A percentile compares a stretch with the other conserved stretches of the same genome.
These are phyloP conservation scores for Trametes elegans DNA, from an alignment of 768 basidiomycete genomes.

Conservation along the genomic window DNA sequence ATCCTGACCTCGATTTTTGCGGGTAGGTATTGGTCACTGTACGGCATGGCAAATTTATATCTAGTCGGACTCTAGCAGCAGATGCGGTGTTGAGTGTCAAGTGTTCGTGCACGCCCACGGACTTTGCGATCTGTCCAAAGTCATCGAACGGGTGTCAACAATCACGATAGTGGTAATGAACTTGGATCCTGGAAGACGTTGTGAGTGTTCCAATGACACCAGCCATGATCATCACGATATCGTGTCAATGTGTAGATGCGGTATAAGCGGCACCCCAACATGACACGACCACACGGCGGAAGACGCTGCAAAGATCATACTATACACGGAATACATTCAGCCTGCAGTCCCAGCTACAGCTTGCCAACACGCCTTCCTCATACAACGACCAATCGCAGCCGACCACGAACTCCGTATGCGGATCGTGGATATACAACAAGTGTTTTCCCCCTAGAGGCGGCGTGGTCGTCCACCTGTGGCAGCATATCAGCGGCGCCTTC, in stretches of 20 bases:
- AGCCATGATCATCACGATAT: too few relatives aligned
- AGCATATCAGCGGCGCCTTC: too few relatives aligned
- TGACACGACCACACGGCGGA: too few relatives aligned
- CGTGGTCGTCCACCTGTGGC: slow-evolving; percentile 67
- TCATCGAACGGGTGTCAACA: too few relatives aligned
- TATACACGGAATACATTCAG: slow-evolving; percentile 65
- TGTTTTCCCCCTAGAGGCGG: slow-evolving; percentile 49
- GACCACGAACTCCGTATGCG: slow-evolving; percentile 94
- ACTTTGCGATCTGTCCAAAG: not conserved
- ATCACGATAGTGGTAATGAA: too few relatives aligned
- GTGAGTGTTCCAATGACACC: too few relatives aligned
- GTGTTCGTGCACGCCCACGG: not conserved
- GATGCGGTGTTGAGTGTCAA: too few relatives aligned
- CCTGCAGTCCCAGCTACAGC: slow-evolving; percentile 90
- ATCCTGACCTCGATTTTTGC: too few relatives aligned
- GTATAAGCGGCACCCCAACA: too few relatives aligned
- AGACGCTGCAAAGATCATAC: not conserved
- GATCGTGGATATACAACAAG: slow-evolving; percentile 71
- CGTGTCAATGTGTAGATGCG: too few relatives aligned
- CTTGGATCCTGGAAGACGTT: not conserved
- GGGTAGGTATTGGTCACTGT: too few relatives aligned
- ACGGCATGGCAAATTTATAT: too few relatives aligned
- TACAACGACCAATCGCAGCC: slow-evolving; percentile 92
- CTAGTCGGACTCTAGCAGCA: not conserved
- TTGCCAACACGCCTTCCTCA: slow-evolving; percentile 83